Evolutionary conservation across 129 eudicot species (phyloP).

Genomic region (Escallonia rubra): DNA sequence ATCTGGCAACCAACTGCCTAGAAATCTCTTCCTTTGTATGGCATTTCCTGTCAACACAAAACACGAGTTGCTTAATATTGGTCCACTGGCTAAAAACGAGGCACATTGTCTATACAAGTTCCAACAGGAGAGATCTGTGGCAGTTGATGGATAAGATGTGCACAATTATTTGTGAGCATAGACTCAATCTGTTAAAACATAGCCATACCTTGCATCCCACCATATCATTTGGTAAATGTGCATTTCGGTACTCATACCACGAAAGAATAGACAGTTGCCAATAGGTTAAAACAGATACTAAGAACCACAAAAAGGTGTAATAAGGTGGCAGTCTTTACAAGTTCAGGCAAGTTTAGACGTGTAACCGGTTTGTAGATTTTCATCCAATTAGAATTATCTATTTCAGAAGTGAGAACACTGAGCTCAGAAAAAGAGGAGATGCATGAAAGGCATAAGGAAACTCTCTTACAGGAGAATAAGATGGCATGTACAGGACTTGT

Average conservation of each 20-base stretch:
- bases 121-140: too few species aligned
- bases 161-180: neutral
- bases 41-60: conserved; percentile 61
- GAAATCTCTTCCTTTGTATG: conserved; percentile 61
- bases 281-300: too few species aligned
- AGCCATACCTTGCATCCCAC: too few species aligned
- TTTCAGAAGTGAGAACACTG: neutral
- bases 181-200: too few species aligned
- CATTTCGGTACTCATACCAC: neutral
- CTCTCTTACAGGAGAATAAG: conserved; percentile 67
- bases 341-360: too few species aligned
- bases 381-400: neutral
- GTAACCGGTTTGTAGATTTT: too few species aligned
- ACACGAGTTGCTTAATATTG: neutral
- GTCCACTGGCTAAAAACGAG: neutral
- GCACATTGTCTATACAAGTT: neutral
- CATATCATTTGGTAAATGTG: neutral
- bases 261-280: too few species aligned
- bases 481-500: conserved; percentile 80
- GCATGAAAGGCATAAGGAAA: neutral
- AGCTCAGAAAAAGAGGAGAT: neutral
- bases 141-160: too few species aligned
- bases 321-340: too few species aligned
- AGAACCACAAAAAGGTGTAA: neutral
- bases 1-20: conserved; percentile 15